Evolutionary conservation across 2,329 filamentous ascomycete species (phyloP).

Genomic region (Calonectria pauciramosa): DNA sequence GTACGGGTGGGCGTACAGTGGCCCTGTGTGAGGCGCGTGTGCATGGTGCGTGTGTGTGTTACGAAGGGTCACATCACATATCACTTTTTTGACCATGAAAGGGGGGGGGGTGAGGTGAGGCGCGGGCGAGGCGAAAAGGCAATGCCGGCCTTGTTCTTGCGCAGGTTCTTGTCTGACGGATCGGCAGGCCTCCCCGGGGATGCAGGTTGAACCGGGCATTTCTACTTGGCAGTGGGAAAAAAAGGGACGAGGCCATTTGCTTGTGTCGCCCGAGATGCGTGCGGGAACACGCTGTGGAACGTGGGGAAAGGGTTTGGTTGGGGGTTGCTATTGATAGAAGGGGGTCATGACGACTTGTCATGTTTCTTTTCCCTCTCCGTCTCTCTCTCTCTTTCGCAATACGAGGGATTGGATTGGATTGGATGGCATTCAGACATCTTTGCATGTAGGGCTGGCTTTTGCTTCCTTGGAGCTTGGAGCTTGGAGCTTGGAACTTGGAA

Average conservation of each 20-base stretch:
- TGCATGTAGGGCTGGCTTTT: not conserved
- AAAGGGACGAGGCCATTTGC: not conserved
- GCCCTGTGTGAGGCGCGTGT: too few species aligned
- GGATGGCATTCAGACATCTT: not conserved
- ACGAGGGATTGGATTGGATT: not conserved
- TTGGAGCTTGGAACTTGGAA: not conserved
- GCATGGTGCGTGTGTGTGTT: not conserved
- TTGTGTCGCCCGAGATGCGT: not conserved
- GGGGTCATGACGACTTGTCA: not conserved
- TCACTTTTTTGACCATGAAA: not conserved
- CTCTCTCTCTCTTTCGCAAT: not conserved
- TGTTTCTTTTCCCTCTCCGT: not conserved
- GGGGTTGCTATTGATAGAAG: not conserved
- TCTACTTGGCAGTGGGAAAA: not conserved
- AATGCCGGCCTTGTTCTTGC: not conserved
- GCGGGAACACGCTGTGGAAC: not conserved
- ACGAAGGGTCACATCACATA: not conserved
- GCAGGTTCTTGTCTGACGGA: constrained; percentile 1
- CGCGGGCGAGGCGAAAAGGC: not conserved
- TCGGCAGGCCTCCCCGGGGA: not conserved
- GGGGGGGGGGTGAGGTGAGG: not conserved
- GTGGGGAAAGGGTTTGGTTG: not conserved
- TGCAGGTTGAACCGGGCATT: constrained; percentile 4
- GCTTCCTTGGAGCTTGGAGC: not conserved
- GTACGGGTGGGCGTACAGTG: not conserved